Conservation (phyloP, 768 basidiomycete genomes). For the Leccinellum albellum region DNA sequence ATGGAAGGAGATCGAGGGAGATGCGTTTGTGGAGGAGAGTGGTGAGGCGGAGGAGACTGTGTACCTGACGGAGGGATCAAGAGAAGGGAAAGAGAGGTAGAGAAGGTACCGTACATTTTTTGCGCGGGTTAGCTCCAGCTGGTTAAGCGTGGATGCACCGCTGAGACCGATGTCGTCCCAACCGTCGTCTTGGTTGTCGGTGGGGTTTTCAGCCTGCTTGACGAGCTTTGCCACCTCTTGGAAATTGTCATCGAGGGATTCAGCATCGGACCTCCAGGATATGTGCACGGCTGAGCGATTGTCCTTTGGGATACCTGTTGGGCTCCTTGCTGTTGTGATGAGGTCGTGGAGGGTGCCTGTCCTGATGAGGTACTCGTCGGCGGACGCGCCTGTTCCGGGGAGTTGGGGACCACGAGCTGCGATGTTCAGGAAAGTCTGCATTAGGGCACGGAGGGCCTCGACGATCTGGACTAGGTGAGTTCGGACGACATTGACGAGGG, state of each 20-base stretch:
- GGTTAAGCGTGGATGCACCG: slow-evolving; percentile 42
- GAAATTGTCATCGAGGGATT: slow-evolving; percentile 57
- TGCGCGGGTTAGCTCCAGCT: slow-evolving; percentile 50
- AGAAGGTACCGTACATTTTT: slow-evolving; percentile 46
- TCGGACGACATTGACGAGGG: slow-evolving; percentile 44
- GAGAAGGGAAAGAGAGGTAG: not conserved
- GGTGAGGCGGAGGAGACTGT: slow-evolving; percentile 54
- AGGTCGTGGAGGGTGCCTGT: slow-evolving; percentile 61
- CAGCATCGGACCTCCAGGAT: slow-evolving; percentile 49
- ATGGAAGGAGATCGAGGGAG: slow-evolving; percentile 45
- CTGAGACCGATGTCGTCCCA: slow-evolving; percentile 60
- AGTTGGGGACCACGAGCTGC: slow-evolving; percentile 22
- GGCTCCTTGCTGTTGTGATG: slow-evolving; percentile 47
- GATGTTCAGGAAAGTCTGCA: slow-evolving; percentile 40
- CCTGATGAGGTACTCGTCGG: slow-evolving; percentile 51
- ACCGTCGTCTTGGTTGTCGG: slow-evolving; percentile 41
- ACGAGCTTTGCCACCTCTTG: slow-evolving; percentile 57
- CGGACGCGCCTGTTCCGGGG: slow-evolving; percentile 11
- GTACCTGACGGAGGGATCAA: slow-evolving; percentile 41
- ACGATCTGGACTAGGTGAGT: slow-evolving; percentile 41
- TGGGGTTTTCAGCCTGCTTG: slow-evolving; percentile 30
- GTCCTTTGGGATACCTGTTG: slow-evolving; percentile 48
- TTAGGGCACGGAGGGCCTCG: slow-evolving; percentile 41
- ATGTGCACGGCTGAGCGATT: slow-evolving; percentile 57
- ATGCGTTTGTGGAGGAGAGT: slow-evolving; percentile 63